phyloP scores from a whole-genome alignment of 139 green algal genomes.

The Micractinium sp. region DNA sequence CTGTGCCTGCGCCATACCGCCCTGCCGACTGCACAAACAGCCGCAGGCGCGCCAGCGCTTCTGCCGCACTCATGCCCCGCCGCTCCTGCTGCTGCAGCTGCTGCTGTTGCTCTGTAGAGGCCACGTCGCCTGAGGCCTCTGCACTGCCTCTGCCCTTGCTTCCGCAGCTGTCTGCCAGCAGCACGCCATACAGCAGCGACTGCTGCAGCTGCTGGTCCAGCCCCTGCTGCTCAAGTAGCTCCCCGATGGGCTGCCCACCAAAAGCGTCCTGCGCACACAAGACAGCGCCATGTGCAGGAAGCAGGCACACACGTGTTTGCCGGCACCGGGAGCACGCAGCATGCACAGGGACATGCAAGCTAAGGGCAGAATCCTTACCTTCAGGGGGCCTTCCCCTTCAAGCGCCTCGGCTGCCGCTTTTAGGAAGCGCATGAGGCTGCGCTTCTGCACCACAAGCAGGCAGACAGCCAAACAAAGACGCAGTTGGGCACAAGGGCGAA shows the following conservation, averaged over 20 bases:
- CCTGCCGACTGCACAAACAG: constrained; percentile 62
- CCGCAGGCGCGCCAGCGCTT: constrained; percentile 49
- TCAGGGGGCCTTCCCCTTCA: constrained; percentile 9
- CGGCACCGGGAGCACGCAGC: not conserved
- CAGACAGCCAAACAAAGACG: not conserved
- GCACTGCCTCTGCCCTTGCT: not conserved
- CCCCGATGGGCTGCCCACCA: constrained; percentile 32
- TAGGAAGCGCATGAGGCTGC: constrained; percentile 82
- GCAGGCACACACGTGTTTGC: not conserved
- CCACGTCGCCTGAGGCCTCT: not conserved
- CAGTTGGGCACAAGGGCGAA: not conserved
- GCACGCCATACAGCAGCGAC: constrained; percentile 71
- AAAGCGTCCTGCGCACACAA: constrained; percentile 10
- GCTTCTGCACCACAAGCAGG: constrained; percentile 71
- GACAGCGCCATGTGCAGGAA: not conserved
- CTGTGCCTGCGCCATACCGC: constrained; percentile 42
- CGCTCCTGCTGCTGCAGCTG: constrained; percentile 55
- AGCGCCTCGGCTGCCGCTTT: constrained; percentile 34
- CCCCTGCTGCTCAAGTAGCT: constrained; percentile 48
- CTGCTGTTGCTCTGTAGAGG: constrained; percentile 50
- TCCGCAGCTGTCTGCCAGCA: constrained; percentile 39
- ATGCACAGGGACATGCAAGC: not conserved
- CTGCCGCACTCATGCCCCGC: constrained; percentile 27
- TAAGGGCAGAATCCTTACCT: not conserved
- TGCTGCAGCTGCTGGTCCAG: constrained; percentile 60